Conservation (phyloP, 495 filamentous ascomycete genomes). For the Venustampulla echinocandica region DNA sequence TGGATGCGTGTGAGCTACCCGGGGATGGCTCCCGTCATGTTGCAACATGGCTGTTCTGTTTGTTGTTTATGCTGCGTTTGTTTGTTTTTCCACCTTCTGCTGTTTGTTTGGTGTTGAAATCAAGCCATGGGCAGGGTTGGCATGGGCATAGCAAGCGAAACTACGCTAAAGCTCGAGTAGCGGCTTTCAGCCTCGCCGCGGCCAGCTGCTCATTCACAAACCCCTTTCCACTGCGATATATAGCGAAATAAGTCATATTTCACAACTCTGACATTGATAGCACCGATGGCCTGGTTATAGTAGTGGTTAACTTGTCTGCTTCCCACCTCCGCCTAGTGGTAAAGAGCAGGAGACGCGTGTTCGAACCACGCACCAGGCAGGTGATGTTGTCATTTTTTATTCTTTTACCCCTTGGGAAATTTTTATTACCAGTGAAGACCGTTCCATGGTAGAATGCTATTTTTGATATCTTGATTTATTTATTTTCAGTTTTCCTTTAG, state of each 20-base stretch:
- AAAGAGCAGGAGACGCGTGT: conserved; percentile 20
- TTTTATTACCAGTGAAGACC: too few species aligned
- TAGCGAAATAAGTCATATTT: conserved; percentile 1
- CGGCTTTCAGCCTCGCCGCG: background rate
- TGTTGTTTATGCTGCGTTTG: too few species aligned
- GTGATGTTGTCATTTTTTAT: too few species aligned
- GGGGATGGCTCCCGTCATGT: background rate
- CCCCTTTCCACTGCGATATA: background rate
- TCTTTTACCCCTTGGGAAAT: too few species aligned
- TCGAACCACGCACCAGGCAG: conserved; percentile 15
- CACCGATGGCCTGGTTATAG: conserved; percentile 10
- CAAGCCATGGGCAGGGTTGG: too few species aligned
- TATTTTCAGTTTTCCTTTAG: too few species aligned
- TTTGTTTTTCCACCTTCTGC: too few species aligned
- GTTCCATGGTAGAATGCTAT: too few species aligned
- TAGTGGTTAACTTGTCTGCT: conserved; percentile 26
- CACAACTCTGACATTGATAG: background rate
- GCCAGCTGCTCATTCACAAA: background rate
- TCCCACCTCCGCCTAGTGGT: conserved; percentile 11
- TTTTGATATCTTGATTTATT: too few species aligned
- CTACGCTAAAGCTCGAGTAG: background rate
- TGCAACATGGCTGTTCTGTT: too few species aligned
- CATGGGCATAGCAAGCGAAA: too few species aligned
- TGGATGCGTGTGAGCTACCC: background rate
- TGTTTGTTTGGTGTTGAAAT: too few species aligned